Base-by-base conservation (phyloP, 2,329 filamentous ascomycete genomes). In the Xylaria sp. region DNA sequence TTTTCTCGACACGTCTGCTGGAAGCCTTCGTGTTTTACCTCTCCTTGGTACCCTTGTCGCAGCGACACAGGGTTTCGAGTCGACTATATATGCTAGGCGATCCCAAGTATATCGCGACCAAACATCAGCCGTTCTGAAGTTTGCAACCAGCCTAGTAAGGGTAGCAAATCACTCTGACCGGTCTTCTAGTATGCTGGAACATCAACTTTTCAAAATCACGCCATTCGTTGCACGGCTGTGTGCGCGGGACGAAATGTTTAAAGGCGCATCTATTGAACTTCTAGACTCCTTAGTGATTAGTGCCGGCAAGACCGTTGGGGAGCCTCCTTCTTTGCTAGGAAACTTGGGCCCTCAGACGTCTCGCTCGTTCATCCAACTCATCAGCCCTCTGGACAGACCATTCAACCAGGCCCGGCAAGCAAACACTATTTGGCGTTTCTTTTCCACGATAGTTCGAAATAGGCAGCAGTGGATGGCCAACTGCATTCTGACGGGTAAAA, bases 391-490 rank as follows among this genome's bases (percentile, higher is more conserved):
- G 31, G 93, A 95, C 73, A 89, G 89, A 72, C 93, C 94, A 3
- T 87, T 96, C 66, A 84, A 87, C 61, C 85, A 93, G 73, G 81
- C 86, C 2, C 79, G 84, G 6, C 88, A 93, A 63, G 88, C 92
- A 48, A 87, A 88, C 49, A 84, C 86, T 7, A 91, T 93, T 23
- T 99, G 95, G 96, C 89, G 88, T 65, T 90, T 99, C 76, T 89
- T 98, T 62, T 92, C 94, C 2, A 90, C 91, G 3, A 91, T 98
- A 56, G 88, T 99, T 68, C 92, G 92, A 72, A 94, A 93, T 77
- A 90, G 93, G 71, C 96, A 99, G 78, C 94, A 97, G 77, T 98
- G 95, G 93, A 93, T 99, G 83, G 93, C 95, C 0, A 93, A 97
- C 70, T 97, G 94, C 77, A 85, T 99, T 9, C 88, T 98, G 46